Conservation (phyloP, 176 grass and related monocot genomes). For the Aegilops bicornis region DNA sequence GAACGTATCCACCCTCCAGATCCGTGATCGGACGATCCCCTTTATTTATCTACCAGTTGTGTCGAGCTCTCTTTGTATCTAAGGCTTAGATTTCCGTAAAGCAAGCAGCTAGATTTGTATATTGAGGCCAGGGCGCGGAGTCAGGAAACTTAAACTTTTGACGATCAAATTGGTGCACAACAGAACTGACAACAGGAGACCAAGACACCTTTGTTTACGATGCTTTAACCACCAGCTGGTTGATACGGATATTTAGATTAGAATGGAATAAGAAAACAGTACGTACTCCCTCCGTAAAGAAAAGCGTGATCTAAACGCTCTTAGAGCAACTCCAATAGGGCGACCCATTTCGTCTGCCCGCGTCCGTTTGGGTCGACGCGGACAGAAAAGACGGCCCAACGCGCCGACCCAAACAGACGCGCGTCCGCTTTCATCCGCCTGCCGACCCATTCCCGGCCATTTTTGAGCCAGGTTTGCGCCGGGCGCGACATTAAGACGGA, state of each 20-base stretch:
- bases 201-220: neutral
- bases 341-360: too few species aligned
- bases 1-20: neutral
- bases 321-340: too few species aligned
- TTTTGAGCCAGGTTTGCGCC: too few species aligned
- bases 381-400: too few species aligned
- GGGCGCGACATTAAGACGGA: too few species aligned
- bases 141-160: slow-evolving; percentile 33
- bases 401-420: too few species aligned
- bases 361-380: too few species aligned
- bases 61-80: slow-evolving; percentile 14
- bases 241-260: neutral
- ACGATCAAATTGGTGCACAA: slow-evolving; percentile 28
- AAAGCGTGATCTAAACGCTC: too few species aligned
- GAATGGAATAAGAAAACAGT: too few species aligned
- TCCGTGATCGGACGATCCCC: neutral
- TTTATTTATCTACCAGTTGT: slow-evolving; percentile 9
- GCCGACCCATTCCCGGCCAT: too few species aligned
- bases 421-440: too few species aligned
- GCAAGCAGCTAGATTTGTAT: neutral
- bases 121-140: neutral
- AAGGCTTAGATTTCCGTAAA: slow-evolving; percentile 37
- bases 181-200: slow-evolving; percentile 7
- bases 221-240: neutral
- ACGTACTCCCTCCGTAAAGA: too few species aligned